Base-by-base conservation (phyloP, 495 filamentous ascomycete genomes). In the Hypoxylon fuscum region DNA sequence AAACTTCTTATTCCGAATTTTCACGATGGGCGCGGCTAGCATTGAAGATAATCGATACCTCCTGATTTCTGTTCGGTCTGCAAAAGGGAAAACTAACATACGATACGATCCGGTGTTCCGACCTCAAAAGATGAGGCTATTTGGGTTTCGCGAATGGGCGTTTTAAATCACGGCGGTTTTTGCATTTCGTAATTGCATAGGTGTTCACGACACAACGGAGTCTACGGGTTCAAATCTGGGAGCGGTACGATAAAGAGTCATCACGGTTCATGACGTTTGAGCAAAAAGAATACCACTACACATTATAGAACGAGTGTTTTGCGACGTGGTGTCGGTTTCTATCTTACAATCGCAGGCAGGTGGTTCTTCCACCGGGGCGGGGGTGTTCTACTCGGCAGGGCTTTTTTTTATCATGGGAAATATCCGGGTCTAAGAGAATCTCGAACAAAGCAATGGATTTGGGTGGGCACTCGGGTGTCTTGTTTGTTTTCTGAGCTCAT, bases 141-240 rank as follows among this genome's bases (percentile, higher is more conserved):
- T 64, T 61, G 62, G 65, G 59, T 72, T 68, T 64, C 34, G 58
- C 65, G 62, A 68, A 67, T 62, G 55, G 66, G 68, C 68, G 64
- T 72, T 71, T 55, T 59, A 54, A 62, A 58, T 64, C 32, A 65
- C 59, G 62, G 65, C 68, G 64, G 68, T 59, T 71, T 65, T 65
- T 71, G 68, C 70, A 72, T 72, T 72, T 70, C 51, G 56, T 70
- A 62, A 72, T 71, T 72, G 70, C 70, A 72, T 72, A 55, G 68
- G 70, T 72, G 70, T 72, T 72, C 70, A 68, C 61, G 64, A 70
- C 64, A 72, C 64, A 72, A 68, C 67, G 69, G 69, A 72, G 69
- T 72, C 62, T 54, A 68, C 63, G 60, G 67, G 68, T 70, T 69
- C 55, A 66, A n/a, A 70, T 68, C 62, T 67, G 66, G 69, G 69